Conservation (phyloP, 208 protist genomes). For the Trypanosoma conorhini region DNA sequence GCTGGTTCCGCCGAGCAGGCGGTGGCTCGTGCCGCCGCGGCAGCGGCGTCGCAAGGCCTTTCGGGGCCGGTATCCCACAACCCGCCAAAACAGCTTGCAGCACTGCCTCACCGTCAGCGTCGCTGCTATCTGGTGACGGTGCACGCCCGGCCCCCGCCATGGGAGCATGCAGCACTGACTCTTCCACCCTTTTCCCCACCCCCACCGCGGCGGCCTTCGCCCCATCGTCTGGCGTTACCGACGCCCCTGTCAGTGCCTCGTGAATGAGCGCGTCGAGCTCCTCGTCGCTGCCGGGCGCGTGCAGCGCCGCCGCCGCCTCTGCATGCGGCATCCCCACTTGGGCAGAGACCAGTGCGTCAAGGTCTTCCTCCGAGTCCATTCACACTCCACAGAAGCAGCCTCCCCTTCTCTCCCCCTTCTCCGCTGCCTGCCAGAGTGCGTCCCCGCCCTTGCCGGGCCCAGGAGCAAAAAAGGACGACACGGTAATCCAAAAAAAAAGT, state of each 20-base stretch:
- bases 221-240: not conserved
- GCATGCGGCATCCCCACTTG: not conserved
- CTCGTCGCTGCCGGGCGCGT: slow-evolving; percentile 2
- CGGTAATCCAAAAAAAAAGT: slow-evolving; percentile 11
- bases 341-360: slow-evolving; percentile 20
- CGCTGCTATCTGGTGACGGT: not conserved
- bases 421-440: not conserved
- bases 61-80: not conserved
- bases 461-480: not conserved
- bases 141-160: not conserved
- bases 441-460: not conserved
- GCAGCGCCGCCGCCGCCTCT: not conserved
- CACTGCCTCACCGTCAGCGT: not conserved
- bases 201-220: too few species aligned
- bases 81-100: slow-evolving; percentile 8
- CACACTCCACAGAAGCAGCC: not conserved
- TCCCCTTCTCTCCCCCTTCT: not conserved
- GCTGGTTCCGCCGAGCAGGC: not conserved
- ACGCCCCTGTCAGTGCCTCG: slow-evolving; percentile 7
- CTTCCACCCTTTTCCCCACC: not conserved
- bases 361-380: slow-evolving; percentile 31
- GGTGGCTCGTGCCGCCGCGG: not conserved
- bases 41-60: not conserved
- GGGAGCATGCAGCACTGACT: not conserved
- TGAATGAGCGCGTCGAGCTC: slow-evolving; percentile 17